Evolutionary conservation across 1,284 basidiomycete genomes (phyloP).

Genomic region (Somion occarium): DNA sequence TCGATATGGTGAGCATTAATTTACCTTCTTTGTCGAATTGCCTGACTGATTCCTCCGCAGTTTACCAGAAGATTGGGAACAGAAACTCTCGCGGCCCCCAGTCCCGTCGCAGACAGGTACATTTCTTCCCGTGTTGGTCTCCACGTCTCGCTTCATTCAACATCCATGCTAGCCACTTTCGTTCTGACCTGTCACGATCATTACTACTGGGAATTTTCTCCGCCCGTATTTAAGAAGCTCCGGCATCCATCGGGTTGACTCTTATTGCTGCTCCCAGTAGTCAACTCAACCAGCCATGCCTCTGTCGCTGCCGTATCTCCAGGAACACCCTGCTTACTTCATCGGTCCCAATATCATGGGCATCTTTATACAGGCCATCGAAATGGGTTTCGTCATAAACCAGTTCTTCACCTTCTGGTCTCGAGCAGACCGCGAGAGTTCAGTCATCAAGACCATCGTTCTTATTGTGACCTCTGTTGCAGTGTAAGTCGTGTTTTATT

Average conservation of each 20-base stretch:
- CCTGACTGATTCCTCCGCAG: not conserved
- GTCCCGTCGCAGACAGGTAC: no score
- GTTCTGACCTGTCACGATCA: not conserved
- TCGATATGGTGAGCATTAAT: not conserved
- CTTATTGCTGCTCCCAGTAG: not conserved
- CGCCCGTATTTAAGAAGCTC: not conserved
- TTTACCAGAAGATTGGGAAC: not conserved
- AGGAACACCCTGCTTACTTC: conserved; percentile 20
- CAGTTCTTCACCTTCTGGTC: conserved; percentile 27
- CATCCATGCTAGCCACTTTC: not conserved
- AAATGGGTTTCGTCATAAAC: conserved; percentile 26
- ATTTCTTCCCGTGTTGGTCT: no score
- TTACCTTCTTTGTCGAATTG: not conserved
- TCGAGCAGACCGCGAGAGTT: conserved; percentile 18
- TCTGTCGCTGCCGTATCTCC: conserved; percentile 15
- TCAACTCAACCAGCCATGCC: conserved; percentile 7
- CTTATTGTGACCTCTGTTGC: conserved; percentile 23
- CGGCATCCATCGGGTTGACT: not conserved
- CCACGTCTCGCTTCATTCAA: not conserved
- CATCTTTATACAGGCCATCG: conserved; percentile 22
- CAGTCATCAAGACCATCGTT: conserved; percentile 14
- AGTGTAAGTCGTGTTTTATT: conserved; percentile 15
- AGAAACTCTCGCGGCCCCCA: no score
- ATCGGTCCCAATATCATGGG: conserved; percentile 24
- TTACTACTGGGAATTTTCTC: not conserved